Base-by-base conservation (phyloP, 2,329 filamentous ascomycete species). In the Neofusicoccum cordaticola region DNA sequence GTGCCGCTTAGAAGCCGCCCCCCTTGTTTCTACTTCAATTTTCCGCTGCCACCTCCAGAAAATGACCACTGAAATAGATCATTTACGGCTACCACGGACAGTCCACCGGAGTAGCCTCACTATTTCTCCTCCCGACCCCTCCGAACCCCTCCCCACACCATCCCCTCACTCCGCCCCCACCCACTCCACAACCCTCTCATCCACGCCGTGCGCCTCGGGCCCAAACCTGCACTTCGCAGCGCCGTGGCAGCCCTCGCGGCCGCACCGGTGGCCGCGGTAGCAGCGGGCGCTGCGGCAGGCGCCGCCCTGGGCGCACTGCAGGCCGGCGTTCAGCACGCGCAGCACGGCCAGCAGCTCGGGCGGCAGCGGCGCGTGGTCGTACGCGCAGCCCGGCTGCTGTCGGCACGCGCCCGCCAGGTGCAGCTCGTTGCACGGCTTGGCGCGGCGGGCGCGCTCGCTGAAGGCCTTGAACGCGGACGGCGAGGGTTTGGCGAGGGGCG, bases 371-470 rank as follows among this genome's bases (percentile, higher is more conserved):
- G 67, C 71, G 68, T 86, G 83, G 56, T 84, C 82, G 68, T 77
- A 84, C 2, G 69, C 69, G 65, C 81, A 83, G n/a, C 19, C 19
- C 34, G n/a, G 44, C 6, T 11, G 8, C 4, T 34, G 4, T n/a
- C 47, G 19, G 68, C 83, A 84, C 15, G 71, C 67, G 2, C 74
- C 73, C 0, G 75, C 75, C 0, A 85, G 73, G 64, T 84, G 80
- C 65, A 78, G 77, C 39, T 76, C 78, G 69, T 85, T 85, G 71
- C 83, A 85, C 0, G 82, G 75, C 67, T 83, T 84, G n/a, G 73
- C 71, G 44, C 15, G n/a, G 15, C 12, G 15, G 31, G 50, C 73
- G 12, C 78, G 76, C 12, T 72, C 70, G 22, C 76, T 74, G 69
- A 82, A 85, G 12, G 68, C 67, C 1, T 74, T 70, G 69, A 77